Evolutionary conservation across 2,329 filamentous ascomycete genomes (phyloP), one percentile per base, ranked within the genome.

Genomic region (Catunica adiposa): DNA sequence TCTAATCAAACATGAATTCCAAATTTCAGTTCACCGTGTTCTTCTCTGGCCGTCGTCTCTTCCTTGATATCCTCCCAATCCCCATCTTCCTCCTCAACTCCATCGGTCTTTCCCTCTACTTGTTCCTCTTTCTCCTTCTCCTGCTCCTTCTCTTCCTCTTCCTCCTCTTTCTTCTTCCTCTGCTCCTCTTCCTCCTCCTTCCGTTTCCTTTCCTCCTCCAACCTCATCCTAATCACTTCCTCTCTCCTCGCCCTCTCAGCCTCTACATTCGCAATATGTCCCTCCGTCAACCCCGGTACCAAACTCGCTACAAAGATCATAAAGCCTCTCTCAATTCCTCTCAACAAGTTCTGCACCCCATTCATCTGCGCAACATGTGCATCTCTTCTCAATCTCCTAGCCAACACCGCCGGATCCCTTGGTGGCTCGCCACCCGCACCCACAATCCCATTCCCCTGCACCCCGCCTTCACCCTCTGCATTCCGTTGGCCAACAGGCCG

Each of bases 221-320:
- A 62, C 62, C 40, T 61, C 60, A 5, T 58, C 64, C 20, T 61
- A 61, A 1, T 60, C 59, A 1, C 63, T 62, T 3, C 65, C 64
- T 6, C 63, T 63, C 15, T 40, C 68, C 69, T 60, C 67, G 67
- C 25, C 72, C 67, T 59, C 71, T 76, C 72, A 3, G 73, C 75
- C 61, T 79, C 76, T 1, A 79, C 64, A 47, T 76, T 72, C 23
- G 74, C 76, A 59, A 84, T 82, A 59, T 84, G 80, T 51, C 79
- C 70, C 66, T 84, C 80, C 0, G 79, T 79, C 23, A 84, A 73
- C 8, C 80, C 80, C 1, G 80, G 80, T 1, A 80, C 78, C 59
- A 84, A 74, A 63, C 80, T 84, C 20, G 80, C 80, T 22, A 84
- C 68, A 62, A 84, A 83, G 23, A 84, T 68, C 15, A 83, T 71